phyloP scores from a whole-genome alignment of 345 rosid genomes.

The Lenwebbia sp. region DNA sequence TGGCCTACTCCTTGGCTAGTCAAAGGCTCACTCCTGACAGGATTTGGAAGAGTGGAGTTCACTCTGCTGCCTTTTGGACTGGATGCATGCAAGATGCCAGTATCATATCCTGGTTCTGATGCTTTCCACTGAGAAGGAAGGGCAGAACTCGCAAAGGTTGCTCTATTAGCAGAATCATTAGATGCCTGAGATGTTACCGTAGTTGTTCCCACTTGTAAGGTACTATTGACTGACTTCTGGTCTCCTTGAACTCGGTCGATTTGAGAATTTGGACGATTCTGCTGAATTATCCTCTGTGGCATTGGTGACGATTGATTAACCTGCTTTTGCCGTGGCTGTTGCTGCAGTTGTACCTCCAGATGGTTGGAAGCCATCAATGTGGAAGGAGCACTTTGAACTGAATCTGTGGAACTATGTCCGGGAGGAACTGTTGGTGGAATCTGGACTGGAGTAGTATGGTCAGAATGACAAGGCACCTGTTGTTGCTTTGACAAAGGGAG shows the following conservation, averaged over 20 bases:
- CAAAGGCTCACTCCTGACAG: slow-evolving; percentile 41
- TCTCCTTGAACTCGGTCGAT: slow-evolving; percentile 40
- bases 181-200: slow-evolving; percentile 27
- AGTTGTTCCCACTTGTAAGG: slow-evolving; percentile 23
- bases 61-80: slow-evolving; percentile 33
- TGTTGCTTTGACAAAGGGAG: slow-evolving; percentile 32
- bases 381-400: slow-evolving; percentile 41
- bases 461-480: slow-evolving; percentile 52
- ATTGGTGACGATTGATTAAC: slow-evolving; percentile 40
- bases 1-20: slow-evolving; percentile 41
- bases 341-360: slow-evolving; percentile 23
- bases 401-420: slow-evolving; percentile 24
- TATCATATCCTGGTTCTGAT: slow-evolving; percentile 36
- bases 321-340: slow-evolving; percentile 36
- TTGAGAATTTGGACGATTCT: slow-evolving; percentile 52
- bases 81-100: slow-evolving; percentile 25
- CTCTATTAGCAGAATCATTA: slow-evolving; percentile 31
- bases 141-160: slow-evolving; percentile 27
- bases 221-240: slow-evolving; percentile 28
- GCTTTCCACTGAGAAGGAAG: slow-evolving; percentile 38
- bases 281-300: slow-evolving; percentile 52
- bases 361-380: slow-evolving; percentile 18
- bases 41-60: slow-evolving; percentile 32
- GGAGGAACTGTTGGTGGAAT: slow-evolving; percentile 33
- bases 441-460: slow-evolving; percentile 49